These are phyloP conservation scores for Eucalyptus pauciflora DNA, from an alignment of 345 rosid genomes.

Conservation along the genomic window DNA sequence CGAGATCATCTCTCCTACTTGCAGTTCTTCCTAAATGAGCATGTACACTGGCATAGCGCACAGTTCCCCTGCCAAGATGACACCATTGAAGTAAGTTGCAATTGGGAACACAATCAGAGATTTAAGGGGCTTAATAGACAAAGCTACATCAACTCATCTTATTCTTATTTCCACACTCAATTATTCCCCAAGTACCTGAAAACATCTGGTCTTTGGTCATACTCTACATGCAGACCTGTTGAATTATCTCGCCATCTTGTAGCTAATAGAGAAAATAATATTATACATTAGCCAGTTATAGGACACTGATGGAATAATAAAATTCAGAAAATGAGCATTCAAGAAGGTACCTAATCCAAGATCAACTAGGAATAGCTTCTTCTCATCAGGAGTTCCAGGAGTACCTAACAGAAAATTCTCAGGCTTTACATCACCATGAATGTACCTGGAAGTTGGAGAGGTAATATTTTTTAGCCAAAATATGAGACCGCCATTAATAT, in stretches of 20 bases:
- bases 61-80: constrained; percentile 35
- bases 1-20: constrained; percentile 51
- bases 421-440: constrained; percentile 42
- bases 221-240: constrained; percentile 9
- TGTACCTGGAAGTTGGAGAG: constrained; percentile 12
- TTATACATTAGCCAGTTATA: neutral
- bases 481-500: neutral
- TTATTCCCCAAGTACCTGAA: constrained; percentile 1
- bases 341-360: constrained; percentile 15
- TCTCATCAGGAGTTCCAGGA: constrained; percentile 24
- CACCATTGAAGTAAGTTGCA: neutral
- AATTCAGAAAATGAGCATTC: neutral
- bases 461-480: neutral
- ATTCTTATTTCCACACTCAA: neutral
- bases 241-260: constrained; percentile 8
- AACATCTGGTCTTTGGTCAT: constrained; percentile 13
- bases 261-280: neutral
- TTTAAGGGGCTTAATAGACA: neutral
- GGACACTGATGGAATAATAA: neutral
- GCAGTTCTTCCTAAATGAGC: constrained; percentile 55
- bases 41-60: constrained; percentile 54
- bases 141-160: neutral
- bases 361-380: constrained; percentile 30
- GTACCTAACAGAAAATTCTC: constrained; percentile 35
- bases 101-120: neutral